These are phyloP conservation scores for Blumeria graminis DNA, from an alignment of 2,329 filamentous ascomycete species.

Conservation along the genomic window DNA sequence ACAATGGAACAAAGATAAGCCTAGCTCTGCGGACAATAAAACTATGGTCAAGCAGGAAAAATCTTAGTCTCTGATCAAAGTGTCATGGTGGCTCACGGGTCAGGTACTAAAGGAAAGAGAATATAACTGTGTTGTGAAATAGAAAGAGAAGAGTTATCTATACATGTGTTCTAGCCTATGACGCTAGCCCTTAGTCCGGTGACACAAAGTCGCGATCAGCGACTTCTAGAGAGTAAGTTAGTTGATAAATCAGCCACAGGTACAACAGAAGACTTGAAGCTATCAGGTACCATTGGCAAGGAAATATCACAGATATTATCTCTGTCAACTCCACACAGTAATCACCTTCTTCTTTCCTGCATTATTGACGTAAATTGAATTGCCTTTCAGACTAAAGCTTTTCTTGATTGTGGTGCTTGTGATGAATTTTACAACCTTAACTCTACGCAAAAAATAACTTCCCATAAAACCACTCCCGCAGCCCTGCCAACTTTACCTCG, in stretches of 20 bases:
- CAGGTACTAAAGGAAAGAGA: too few species aligned
- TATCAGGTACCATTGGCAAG: neutral
- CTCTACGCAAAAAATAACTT: neutral
- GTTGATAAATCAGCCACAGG: neutral
- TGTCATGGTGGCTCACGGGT: too few species aligned
- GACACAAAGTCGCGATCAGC: neutral
- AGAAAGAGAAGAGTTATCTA: too few species aligned
- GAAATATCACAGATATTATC: neutral
- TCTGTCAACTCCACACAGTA: neutral
- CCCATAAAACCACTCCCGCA: neutral
- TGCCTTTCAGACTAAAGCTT: neutral
- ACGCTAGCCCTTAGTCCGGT: too few species aligned
- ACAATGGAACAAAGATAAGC: neutral
- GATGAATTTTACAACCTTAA: neutral
- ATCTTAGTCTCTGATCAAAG: neutral
- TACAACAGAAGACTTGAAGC: neutral
- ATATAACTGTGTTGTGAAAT: too few species aligned
- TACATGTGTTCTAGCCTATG: too few species aligned
- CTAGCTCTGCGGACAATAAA: neutral
- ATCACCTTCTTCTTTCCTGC: neutral
- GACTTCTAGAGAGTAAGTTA: neutral
- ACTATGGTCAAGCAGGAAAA: neutral
- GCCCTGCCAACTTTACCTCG: neutral
- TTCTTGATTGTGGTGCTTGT: constrained; percentile 2
- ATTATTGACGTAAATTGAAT: neutral